Evolutionary conservation across 768 basidiomycete genomes (phyloP).

Genomic region (Russula griseocarnosa): DNA sequence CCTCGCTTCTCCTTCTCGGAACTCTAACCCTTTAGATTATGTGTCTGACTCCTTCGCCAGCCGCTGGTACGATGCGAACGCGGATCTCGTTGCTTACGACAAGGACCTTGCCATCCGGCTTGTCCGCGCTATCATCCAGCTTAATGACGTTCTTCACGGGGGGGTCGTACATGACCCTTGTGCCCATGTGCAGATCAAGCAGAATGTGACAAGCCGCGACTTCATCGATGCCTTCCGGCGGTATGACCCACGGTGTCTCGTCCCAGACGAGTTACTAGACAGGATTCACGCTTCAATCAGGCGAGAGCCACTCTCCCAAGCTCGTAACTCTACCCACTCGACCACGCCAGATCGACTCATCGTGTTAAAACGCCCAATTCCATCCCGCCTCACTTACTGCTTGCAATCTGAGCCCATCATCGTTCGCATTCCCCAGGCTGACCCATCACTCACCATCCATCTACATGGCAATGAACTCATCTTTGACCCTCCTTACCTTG

Average conservation of each 20-base stretch:
- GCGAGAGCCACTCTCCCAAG: conserved; percentile 68
- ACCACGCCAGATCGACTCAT: conserved; percentile 51
- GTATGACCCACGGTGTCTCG: conserved; percentile 64
- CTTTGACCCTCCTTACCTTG: conserved; percentile 83
- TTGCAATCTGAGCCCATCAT: conserved; percentile 84
- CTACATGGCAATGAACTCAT: conserved; percentile 82
- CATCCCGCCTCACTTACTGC: conserved; percentile 79
- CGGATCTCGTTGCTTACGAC: conserved; percentile 70
- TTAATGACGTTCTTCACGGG: conserved; percentile 87
- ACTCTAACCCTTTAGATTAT: conserved; percentile 53
- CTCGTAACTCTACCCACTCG: conserved; percentile 45
- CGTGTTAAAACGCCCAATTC: conserved; percentile 68
- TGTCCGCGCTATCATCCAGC: conserved; percentile 75
- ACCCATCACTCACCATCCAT: conserved; percentile 78
- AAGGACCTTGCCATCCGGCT: conserved; percentile 74
- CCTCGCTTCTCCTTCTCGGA: conserved; percentile 46
- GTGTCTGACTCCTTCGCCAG: conserved; percentile 81
- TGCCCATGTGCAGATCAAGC: conserved; percentile 48
- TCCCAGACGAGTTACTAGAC: conserved; percentile 74
- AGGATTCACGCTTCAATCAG: conserved; percentile 77
- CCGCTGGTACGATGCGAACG: conserved; percentile 90
- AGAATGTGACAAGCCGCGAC: conserved; percentile 65
- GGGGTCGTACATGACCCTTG: conserved; percentile 62
- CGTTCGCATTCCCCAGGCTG: conserved; percentile 78
- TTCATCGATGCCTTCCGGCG: conserved; percentile 82